These are phyloP conservation scores for Arachis stenosperma DNA, from an alignment of 306 rosid genomes.

Conservation along the genomic window DNA sequence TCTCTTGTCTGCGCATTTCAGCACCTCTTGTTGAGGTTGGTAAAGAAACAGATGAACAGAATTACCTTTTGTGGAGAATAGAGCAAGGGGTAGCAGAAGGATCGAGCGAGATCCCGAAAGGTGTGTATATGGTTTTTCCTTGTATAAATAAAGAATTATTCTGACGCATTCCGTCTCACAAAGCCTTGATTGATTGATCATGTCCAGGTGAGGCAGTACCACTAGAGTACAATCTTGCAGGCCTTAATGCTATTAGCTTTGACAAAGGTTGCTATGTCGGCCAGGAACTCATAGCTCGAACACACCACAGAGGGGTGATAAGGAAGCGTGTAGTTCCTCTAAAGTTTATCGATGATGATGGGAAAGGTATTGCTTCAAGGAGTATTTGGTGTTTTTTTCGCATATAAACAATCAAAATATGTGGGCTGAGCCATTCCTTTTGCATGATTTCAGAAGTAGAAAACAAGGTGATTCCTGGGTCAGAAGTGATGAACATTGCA, in stretches of 20 bases:
- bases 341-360: conserved; percentile 57
- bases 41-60: conserved; percentile 81
- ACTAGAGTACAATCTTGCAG: conserved; percentile 88
- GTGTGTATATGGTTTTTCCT: conserved; percentile 46
- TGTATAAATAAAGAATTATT: conserved; percentile 15
- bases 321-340: conserved; percentile 79
- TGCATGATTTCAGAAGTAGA: conserved; percentile 53
- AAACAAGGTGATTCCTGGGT: conserved; percentile 61
- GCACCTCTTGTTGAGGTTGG: conserved; percentile 84
- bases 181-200: conserved; percentile 26
- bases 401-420: neutral
- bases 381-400: conserved; percentile 2
- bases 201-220: conserved; percentile 85
- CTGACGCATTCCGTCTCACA: conserved; percentile 5
- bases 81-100: conserved; percentile 93
- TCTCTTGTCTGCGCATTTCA: conserved; percentile 42
- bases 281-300: conserved; percentile 88
- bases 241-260: conserved; percentile 88
- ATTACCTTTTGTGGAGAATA: conserved; percentile 75
- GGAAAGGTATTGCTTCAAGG: conserved; percentile 59
- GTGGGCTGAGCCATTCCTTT: conserved; percentile 23
- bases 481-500: conserved; percentile 53
- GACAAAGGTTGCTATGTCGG: conserved; percentile 97
- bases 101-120: conserved; percentile 85
- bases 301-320: conserved; percentile 89